phyloP scores from a whole-genome alignment of 148 eudicot species.

The Spergularia marina region DNA sequence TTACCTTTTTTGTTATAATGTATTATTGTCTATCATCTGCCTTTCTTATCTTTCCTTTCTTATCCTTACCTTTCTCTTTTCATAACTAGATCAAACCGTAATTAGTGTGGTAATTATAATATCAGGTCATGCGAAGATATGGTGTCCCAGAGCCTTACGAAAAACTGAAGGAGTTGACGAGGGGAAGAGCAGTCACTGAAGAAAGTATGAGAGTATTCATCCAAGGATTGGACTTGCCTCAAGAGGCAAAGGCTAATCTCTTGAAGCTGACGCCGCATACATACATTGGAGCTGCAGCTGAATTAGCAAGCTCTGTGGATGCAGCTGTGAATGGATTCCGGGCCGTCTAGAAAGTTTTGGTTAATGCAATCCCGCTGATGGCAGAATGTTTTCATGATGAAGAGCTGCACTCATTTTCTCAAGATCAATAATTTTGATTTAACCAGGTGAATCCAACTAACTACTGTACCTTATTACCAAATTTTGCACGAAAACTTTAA shows the following conservation, averaged over 20 bases:
- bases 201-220: conserved; percentile 74
- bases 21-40: neutral
- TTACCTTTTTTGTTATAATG: neutral
- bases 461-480: conserved; percentile 3
- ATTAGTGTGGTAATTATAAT: neutral
- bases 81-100: neutral
- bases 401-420: neutral
- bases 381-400: neutral
- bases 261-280: conserved; percentile 73
- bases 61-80: neutral
- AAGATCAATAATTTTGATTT: neutral
- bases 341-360: conserved; percentile 12
- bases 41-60: neutral
- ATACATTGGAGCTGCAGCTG: conserved; percentile 63
- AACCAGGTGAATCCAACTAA: conserved; percentile 11
- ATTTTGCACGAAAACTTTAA: neutral
- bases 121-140: conserved; percentile 93
- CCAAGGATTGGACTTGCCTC: conserved; percentile 65
- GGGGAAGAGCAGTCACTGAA: conserved; percentile 73
- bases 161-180: conserved; percentile 82
- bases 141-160: conserved; percentile 96
- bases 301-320: conserved; percentile 48
- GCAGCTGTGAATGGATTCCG: conserved; percentile 26
- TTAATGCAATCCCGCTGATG: neutral
- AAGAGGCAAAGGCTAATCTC: conserved; percentile 59